Evolutionary conservation across 352 stramenopile species (phyloP), one percentile per base, ranked within the genome.

Genomic region (Globisporangium camurandrum): DNA sequence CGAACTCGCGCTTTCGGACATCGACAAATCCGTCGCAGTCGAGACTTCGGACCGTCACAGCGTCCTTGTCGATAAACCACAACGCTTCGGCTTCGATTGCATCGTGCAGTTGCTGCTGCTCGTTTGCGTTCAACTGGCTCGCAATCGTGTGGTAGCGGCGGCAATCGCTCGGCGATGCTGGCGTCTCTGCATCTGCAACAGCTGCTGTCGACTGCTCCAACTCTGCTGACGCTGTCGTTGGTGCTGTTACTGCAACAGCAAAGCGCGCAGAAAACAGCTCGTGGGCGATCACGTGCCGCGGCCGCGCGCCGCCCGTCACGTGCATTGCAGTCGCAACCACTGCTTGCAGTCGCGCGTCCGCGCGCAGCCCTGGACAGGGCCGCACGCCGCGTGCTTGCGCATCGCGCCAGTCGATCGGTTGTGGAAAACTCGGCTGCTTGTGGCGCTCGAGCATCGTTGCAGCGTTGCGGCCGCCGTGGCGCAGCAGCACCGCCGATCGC

Each of bases 31-130:
- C 77, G 11, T 67, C 59, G 30, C 81, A 92, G 49, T 86, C 66
- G 24, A 92, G 57, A 54, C 78, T 89, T 2, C 81, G 75, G 2
- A 92, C 71, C 1, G 65, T 78, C 38, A 64, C 69, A 4, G 69
- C 81, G 49, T 92, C 81, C 46, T 85, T 88, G 51, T 92, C 81
- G 22, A 92, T 65, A 41, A 86, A 88, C 81, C 81, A 92, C 17
- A 85, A 54, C 3, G 75, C 71, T 42, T 92, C 81, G 2, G 65
- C 63, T 46, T 89, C 73, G 24, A 89, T 69, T 5, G 77, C 75
- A 41, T 92, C 81, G n/a, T 86, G 77, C 14, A 92, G 52, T 31
- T 84, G 46, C 1, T 84, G 20, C 28, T 86, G 86, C 59, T 88
- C 60, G 59, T 86, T 28, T 49, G 60, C 3, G 8, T 40, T 31